A percentile compares a stretch with the other conserved stretches of the same genome.
These are phyloP conservation scores for Dendrobium chrysotoxum DNA, from an alignment of 106 monocot species.

Conservation along the genomic window DNA sequence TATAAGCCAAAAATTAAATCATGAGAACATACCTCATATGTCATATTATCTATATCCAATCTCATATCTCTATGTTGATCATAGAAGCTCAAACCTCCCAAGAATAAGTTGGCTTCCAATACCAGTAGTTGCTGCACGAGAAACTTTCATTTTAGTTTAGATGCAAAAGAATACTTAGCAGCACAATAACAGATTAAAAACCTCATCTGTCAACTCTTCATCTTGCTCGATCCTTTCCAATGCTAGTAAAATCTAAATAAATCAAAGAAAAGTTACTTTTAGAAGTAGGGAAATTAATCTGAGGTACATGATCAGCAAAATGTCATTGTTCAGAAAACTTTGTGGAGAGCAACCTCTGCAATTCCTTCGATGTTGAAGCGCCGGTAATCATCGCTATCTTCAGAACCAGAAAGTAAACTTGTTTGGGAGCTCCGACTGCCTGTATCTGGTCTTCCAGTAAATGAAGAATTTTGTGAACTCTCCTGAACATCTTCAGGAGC, in stretches of 20 bases:
- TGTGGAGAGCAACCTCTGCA: constrained; percentile 43
- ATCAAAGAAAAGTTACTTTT: constrained; percentile 2
- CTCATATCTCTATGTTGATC: constrained; percentile 89
- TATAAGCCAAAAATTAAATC: not conserved
- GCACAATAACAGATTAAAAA: constrained; percentile 15
- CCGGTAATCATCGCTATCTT: constrained; percentile 22
- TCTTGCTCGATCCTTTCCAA: constrained; percentile 59
- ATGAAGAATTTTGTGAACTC: constrained; percentile 14
- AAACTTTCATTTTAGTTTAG: not conserved
- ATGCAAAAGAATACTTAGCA: not conserved
- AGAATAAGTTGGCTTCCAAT: constrained; percentile 47
- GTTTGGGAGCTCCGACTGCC: constrained; percentile 9
- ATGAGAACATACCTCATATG: constrained; percentile 60
- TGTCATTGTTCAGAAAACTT: not conserved
- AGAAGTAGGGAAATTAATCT: not conserved
- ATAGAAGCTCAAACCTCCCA: constrained; percentile 39
- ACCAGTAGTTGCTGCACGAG: constrained; percentile 54
- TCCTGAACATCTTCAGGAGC: constrained; percentile 16
- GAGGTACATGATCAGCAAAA: not conserved
- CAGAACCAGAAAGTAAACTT: constrained; percentile 20
- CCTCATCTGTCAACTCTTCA: constrained; percentile 54
- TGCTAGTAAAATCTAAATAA: constrained; percentile 48
- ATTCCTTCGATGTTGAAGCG: constrained; percentile 25
- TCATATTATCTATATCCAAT: constrained; percentile 93
- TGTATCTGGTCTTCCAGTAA: constrained; percentile 20